Evolutionary conservation across 2,329 filamentous ascomycete genomes (phyloP).

Genomic region (Microsporum canis): DNA sequence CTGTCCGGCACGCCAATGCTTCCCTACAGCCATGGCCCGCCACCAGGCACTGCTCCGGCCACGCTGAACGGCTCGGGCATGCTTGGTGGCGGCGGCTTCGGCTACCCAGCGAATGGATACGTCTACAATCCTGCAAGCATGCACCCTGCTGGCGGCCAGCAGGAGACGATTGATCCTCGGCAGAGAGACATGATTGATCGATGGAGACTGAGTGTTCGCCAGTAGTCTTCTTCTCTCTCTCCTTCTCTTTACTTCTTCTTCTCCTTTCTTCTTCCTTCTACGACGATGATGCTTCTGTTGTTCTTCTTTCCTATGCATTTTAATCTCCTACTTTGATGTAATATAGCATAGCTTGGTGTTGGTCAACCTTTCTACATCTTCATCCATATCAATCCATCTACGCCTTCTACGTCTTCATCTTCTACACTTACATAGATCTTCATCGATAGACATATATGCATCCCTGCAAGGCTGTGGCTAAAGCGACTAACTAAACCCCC

Average conservation of each 20-base stretch:
- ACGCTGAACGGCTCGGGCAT: not conserved
- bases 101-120: constrained; percentile 3
- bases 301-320: not conserved
- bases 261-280: not conserved
- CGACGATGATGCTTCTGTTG: not conserved
- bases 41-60: not conserved
- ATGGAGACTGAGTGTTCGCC: constrained; percentile 41
- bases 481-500: not conserved
- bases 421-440: not conserved
- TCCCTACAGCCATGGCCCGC: not conserved
- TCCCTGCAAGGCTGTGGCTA: not conserved
- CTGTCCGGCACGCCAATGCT: not conserved
- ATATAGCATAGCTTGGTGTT: not conserved
- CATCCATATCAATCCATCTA: not conserved
- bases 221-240: not conserved
- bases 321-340: constrained; percentile 4
- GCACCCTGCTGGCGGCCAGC: not conserved
- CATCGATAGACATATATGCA: not conserved
- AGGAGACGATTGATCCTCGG: constrained; percentile 32
- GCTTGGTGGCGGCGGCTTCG: constrained; percentile 2
- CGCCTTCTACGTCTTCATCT: not conserved
- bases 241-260: not conserved
- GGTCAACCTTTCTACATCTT: not conserved
- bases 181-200: constrained; percentile 49
- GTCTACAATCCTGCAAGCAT: constrained; percentile 1